Conservation (phyloP, 2,329 filamentous ascomycete genomes). For the Helotiales sp. region DNA sequence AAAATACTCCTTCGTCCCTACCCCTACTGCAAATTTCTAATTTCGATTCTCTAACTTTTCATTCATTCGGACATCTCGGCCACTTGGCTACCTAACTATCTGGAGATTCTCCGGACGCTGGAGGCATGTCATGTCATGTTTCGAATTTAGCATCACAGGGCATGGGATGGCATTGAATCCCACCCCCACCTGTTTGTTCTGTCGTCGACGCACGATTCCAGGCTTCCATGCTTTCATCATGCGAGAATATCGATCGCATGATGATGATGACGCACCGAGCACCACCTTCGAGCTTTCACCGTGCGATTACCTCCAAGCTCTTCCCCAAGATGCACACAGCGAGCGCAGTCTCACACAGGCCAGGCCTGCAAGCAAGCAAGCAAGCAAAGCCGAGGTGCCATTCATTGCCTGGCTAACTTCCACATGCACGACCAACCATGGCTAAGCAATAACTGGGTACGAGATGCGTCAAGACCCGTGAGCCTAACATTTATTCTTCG, state of each 20-base stretch:
- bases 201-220: neutral
- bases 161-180: neutral
- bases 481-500: too few relatives aligned
- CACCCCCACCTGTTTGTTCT: neutral
- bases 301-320: too few relatives aligned
- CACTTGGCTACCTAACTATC: neutral
- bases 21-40: neutral
- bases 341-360: too few relatives aligned
- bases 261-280: neutral
- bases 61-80: neutral
- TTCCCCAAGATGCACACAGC: too few relatives aligned
- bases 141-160: neutral
- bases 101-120: neutral
- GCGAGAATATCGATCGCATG: neutral
- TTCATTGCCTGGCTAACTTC: too few relatives aligned
- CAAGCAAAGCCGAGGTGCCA: too few relatives aligned
- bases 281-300: neutral
- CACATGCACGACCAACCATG: too few relatives aligned
- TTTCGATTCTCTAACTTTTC: neutral
- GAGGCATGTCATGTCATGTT: too few relatives aligned
- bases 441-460: too few relatives aligned
- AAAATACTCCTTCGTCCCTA: neutral
- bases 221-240: neutral
- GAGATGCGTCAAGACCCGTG: too few relatives aligned
- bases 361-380: too few relatives aligned